Conservation (phyloP, 225 moss, liverwort and hornwort species). For the Pseudisothecium myosuroides region DNA sequence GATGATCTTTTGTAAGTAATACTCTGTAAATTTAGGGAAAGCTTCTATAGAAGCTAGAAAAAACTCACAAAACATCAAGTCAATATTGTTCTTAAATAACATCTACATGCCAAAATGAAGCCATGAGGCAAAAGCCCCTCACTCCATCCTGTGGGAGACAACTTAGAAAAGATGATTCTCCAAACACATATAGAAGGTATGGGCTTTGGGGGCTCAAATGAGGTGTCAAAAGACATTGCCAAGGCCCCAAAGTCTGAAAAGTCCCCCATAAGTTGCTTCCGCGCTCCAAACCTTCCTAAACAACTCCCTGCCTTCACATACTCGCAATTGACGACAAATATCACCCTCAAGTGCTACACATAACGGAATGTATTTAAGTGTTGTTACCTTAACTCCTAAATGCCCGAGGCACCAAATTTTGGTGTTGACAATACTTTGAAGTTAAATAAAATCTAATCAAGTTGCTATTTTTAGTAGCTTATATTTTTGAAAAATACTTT, state of each 20-base stretch:
- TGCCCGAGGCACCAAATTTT: no score
- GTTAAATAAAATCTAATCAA: no score
- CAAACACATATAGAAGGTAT: no score
- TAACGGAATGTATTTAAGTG: fast-evolving
- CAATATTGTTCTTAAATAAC: neutral
- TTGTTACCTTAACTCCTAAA: no score
- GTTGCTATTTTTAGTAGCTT: no score
- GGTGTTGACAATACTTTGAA: no score
- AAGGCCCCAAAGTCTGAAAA: neutral
- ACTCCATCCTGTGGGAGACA: fast-evolving
- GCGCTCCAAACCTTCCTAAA: neutral
- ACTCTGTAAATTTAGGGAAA: no score
- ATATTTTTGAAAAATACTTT: no score
- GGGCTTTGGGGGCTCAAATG: fast-evolving
- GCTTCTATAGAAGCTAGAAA: no score
- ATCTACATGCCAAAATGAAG: neutral
- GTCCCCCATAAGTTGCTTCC: fast-evolving
- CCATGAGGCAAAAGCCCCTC: fast-evolving
- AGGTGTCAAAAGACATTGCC: neutral
- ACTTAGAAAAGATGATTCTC: neutral
- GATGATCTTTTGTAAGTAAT: neutral
- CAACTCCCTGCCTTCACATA: neutral
- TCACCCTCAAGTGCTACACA: fast-evolving
- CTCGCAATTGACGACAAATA: fast-evolving
- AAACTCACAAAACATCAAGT: neutral